Evolutionary conservation across 2,329 filamentous ascomycete species (phyloP).

Genomic region (Aspergillus hortae): DNA sequence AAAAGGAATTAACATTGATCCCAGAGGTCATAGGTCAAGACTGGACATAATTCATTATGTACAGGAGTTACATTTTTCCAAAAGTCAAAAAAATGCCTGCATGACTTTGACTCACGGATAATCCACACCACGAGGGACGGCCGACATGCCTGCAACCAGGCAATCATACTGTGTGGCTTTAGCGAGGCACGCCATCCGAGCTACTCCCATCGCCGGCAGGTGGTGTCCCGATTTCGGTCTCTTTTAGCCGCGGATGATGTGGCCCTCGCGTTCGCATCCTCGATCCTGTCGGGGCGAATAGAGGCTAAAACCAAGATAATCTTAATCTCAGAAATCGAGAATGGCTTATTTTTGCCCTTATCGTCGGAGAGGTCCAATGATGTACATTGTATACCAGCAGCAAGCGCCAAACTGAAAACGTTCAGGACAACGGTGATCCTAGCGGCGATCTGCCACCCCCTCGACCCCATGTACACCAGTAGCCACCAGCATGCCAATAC

Average conservation of each 20-base stretch:
- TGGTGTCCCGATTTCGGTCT: not conserved
- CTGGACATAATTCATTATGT: too few species aligned
- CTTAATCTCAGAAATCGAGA: too few species aligned
- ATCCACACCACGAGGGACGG: too few species aligned
- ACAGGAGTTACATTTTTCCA: not conserved
- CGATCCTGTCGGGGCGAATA: too few species aligned
- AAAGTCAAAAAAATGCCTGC: not conserved
- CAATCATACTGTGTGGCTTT: not conserved
- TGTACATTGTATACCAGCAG: not conserved
- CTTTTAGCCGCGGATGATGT: not conserved
- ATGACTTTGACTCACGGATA: not conserved
- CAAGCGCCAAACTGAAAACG: constrained; percentile 4
- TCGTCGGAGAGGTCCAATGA: not conserved
- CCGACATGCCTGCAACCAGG: too few species aligned
- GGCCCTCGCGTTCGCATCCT: too few species aligned
- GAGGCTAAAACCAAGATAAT: too few species aligned
- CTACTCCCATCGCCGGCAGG: constrained; percentile 1
- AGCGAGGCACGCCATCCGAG: constrained; percentile 9
- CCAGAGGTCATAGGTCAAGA: too few species aligned
- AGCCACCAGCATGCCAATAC: constrained; percentile 11
- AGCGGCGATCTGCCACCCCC: constrained; percentile 27
- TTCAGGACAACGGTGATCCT: constrained; percentile 24
- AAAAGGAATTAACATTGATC: too few species aligned
- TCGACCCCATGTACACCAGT: constrained; percentile 7
- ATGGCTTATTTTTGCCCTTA: too few species aligned